phyloP scores from a whole-genome alignment of 192 early-diverging fungal species.

The Piromyces finnis region DNA sequence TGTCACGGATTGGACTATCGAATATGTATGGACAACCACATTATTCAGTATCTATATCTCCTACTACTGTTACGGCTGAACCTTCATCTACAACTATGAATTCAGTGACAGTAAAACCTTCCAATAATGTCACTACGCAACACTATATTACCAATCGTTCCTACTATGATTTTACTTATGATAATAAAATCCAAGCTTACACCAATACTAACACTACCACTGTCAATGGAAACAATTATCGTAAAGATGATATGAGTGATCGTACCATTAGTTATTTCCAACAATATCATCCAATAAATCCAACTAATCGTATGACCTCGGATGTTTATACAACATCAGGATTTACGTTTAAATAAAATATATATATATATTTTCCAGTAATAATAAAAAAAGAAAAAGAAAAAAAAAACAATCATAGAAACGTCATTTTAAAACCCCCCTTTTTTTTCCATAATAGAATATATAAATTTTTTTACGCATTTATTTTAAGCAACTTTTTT shows the following conservation, averaged over 20 bases:
- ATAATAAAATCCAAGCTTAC: background rate
- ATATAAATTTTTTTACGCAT: no score
- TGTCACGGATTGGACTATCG: background rate
- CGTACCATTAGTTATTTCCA: background rate
- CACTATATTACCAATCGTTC: background rate
- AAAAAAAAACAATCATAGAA: background rate
- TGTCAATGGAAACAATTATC: background rate
- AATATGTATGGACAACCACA: background rate
- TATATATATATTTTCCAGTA: no score
- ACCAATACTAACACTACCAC: background rate
- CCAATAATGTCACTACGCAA: background rate
- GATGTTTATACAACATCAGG: background rate
- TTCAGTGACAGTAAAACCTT: background rate
- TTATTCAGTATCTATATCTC: background rate
- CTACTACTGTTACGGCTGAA: background rate
- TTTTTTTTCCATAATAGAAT: no score
- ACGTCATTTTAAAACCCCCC: no score
- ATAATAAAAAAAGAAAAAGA: background rate
- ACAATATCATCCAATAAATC: background rate
- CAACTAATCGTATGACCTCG: background rate
- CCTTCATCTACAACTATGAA: background rate
- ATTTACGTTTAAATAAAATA: background rate
- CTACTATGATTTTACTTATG: background rate
- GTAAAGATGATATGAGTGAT: background rate
- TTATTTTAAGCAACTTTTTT: no score